Base-by-base conservation (phyloP, 2,329 filamentous ascomycete genomes). In the Claviceps africana region DNA sequence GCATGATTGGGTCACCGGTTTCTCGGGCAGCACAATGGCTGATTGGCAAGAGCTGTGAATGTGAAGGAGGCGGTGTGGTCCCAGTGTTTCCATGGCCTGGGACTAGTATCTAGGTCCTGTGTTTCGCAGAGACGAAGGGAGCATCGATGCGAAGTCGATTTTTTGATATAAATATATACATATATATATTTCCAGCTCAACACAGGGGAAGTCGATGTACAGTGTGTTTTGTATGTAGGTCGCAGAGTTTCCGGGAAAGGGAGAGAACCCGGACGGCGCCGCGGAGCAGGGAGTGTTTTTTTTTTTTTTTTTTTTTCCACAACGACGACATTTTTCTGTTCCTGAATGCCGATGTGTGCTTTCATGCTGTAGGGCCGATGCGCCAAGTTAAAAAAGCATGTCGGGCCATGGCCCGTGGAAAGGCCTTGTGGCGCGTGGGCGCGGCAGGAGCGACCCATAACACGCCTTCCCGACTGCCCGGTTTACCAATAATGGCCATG, bases 381-480 rank as follows among this genome's bases (percentile, higher is more conserved):
- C 9, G 21, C 25, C 3, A 25, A 25, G 25, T 25, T 25, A 25
- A 25, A 43, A 22, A 13, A 42, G 40, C 40, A 25, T 25, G 22
- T 44, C 35, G 35, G 17, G 15, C 35, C 35, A 37, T n/a, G 35
- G 15, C 17, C 35, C 35, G n/a, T 37, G 35, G 15, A 37, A 13
- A 11, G 45, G 31, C 17, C 17, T 51, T 25, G 17, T 30, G 33
- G 45, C 51, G 47, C 47, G 10, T 33, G 30, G 11, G 5, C 17
- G 28, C 19, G 51, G 47, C 28, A 49, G 21, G 47, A 37, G 47
- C 47, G 51, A 50, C 40, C 33, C 30, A 35, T 47, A 8, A 42
- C 28, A 42, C 37, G 40, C 42, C 47, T 53, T 50, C 51, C 51
- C 42, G 47, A 47, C 42, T 19, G 25, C 42, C 25, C 45, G 47